Base-by-base conservation (phyloP, 2,329 filamentous ascomycete genomes). In the Ceratocystis diversiconidia region DNA sequence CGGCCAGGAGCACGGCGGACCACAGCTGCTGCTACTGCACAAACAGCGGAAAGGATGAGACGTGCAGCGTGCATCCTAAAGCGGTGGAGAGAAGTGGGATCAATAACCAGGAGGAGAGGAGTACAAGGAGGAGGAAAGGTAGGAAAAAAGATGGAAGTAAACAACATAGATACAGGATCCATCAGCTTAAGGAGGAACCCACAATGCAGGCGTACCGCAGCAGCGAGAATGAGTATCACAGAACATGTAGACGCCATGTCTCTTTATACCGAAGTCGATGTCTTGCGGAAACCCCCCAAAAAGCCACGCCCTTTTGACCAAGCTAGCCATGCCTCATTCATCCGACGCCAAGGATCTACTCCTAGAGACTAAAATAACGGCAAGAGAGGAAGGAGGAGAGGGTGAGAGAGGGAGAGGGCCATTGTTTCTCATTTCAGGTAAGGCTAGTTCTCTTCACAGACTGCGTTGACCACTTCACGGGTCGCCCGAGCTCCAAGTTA, bases 31-130 rank as follows among this genome's bases (percentile, higher is more conserved):
- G 30, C 61, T 32, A 50, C 66, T 43, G 63, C 36, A 48, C 63
- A 19, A 57, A 64, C 66, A 46, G 65, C 62, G 6, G 60, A 65
- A 60, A 67, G 28, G 25, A 67, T 30, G 57, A 55, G 22, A 25
- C 48, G 48, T 50, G 60, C 65, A 41, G 59, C 59, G 41, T 65
- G 61, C 66, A 67, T 67, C 36, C 62, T 67, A 41, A 65, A 66
- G n/a, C 30, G 15, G 60, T 61, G 28, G 36, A 19, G 12, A 15
- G 22, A 22, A 36, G 12, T 28, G 55, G 46, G n/a, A 57, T 19
- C 12, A 19, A 12, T 30, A 46, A 15, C 62, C 17, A 60, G 10
- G 36, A 12, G 36, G 41, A 36, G 43, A 64, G 48, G 1, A 50
- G n/a, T 1, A 50, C 15, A n/a, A 43, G 50, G 55, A 25, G 48